Conservation (phyloP, 148 eudicot species). For the Rheum nobile region DNA sequence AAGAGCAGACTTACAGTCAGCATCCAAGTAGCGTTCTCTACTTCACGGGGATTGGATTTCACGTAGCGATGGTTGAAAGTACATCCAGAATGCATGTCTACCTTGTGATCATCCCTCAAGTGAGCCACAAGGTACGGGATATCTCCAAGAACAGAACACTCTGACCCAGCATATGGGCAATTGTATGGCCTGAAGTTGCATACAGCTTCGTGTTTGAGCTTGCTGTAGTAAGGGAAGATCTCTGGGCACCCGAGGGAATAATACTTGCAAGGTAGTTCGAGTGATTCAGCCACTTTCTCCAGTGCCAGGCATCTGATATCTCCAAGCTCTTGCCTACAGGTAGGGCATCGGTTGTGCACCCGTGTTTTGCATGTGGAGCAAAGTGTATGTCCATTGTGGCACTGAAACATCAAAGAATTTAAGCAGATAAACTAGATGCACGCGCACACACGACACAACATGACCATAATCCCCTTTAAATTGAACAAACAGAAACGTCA, state of each 20-base stretch:
- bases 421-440: neutral
- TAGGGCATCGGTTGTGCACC: conserved; percentile 81
- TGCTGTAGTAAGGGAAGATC: conserved; percentile 78
- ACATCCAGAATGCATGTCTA: conserved; percentile 86
- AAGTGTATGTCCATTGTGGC: conserved; percentile 82
- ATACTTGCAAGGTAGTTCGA: conserved; percentile 77
- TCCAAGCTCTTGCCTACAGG: conserved; percentile 78
- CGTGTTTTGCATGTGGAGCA: conserved; percentile 77
- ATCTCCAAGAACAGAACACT: conserved; percentile 64
- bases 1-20: conserved; percentile 48
- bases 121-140: conserved; percentile 63
- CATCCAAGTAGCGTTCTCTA: conserved; percentile 94
- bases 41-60: conserved; percentile 86
- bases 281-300: conserved; percentile 83
- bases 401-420: conserved; percentile 24
- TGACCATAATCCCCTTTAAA: neutral
- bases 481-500: neutral
- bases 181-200: conserved; percentile 82
- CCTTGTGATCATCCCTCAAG: conserved; percentile 78
- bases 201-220: conserved; percentile 63
- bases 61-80: conserved; percentile 88
- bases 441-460: too few relatives aligned
- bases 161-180: conserved; percentile 88
- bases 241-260: conserved; percentile 66
- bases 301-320: conserved; percentile 81